Conservation (phyloP, 1,284 basidiomycete genomes). For the Irpex sp. region DNA sequence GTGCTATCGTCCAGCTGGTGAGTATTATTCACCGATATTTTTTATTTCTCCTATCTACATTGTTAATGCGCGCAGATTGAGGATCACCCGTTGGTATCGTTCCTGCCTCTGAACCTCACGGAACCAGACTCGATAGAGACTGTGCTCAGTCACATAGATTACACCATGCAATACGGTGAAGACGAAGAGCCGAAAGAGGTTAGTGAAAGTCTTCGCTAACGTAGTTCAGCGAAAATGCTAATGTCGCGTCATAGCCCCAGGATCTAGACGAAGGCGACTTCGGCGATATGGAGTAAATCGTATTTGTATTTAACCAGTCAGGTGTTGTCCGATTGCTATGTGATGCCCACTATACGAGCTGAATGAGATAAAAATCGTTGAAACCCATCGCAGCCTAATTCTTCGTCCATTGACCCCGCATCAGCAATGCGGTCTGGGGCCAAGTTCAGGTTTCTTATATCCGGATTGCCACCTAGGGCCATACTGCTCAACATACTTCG, state of each 20-base stretch:
- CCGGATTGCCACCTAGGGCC: no score
- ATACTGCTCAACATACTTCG: no score
- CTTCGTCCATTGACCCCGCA: no score
- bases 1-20: constrained; percentile 92
- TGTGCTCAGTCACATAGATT: constrained; percentile 94
- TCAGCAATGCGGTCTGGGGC: no score
- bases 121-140: constrained; percentile 88
- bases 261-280: constrained; percentile 90
- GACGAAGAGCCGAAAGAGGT: constrained; percentile 92
- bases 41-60: constrained; percentile 4
- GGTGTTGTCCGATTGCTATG: background rate
- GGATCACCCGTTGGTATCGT: constrained; percentile 97
- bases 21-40: constrained; percentile 22
- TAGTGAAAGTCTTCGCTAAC: constrained; percentile 16
- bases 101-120: constrained; percentile 91
- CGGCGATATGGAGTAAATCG: constrained; percentile 56
- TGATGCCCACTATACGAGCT: no score
- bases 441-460: no score
- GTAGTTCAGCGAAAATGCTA: background rate
- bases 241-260: constrained; percentile 50
- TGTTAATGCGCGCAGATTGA: constrained; percentile 70
- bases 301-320: background rate
- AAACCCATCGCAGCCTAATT: no score
- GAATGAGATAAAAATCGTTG: no score
- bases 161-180: constrained; percentile 95